Base-by-base conservation (phyloP, 768 basidiomycete genomes). In the Pilatotrama ljubarskyi region DNA sequence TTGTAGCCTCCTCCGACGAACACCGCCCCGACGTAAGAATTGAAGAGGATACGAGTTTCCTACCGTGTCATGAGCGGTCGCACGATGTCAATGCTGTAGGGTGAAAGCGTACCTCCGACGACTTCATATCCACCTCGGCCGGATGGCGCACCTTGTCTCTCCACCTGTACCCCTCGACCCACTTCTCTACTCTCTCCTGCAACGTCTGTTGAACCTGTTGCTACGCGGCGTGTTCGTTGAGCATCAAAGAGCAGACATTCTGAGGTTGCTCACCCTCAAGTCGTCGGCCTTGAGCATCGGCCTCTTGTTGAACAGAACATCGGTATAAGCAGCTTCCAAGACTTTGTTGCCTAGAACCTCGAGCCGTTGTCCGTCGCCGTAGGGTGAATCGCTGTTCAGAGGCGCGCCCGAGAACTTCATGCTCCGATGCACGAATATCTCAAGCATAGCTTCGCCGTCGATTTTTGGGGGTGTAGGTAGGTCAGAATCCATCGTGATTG, bases 341-440 rank as follows among this genome's bases (percentile, higher is more conserved):
- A 81, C 80, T 58, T 74, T 77, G 50, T 73, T 68, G 8, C 89
- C 89, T 11, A 90, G 75, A 44, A 80, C 78, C 6, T 80, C 80
- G 13, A 91, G 78, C 44, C 89, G 83, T 22, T 83, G 80, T 20
- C 77, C 78, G 64, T 85, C 83, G 11, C 86, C 84, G 64, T 85
- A 86, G 41, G 80, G 77, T 5, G 69, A 70, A 44, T 69, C 66
- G 26, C 62, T 55, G 57, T 67, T 61, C 41, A 64, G 47, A 2
- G 66, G 66, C 14, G 54, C 54, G 17, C 63, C 61, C 0, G 55
- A n/a, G 25, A 69, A 78, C 51, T 83, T 78, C 50, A 91, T 76
- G 18, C 87, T 87, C 65, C 73, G 79, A 69, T 91, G 89, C 13
- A 87, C 89, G 66, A 82, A 90, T 52, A 89, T 84, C 64, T 87